Conservation (phyloP, 176 grass and related monocot genomes). For the Oryza coarctata region DNA sequence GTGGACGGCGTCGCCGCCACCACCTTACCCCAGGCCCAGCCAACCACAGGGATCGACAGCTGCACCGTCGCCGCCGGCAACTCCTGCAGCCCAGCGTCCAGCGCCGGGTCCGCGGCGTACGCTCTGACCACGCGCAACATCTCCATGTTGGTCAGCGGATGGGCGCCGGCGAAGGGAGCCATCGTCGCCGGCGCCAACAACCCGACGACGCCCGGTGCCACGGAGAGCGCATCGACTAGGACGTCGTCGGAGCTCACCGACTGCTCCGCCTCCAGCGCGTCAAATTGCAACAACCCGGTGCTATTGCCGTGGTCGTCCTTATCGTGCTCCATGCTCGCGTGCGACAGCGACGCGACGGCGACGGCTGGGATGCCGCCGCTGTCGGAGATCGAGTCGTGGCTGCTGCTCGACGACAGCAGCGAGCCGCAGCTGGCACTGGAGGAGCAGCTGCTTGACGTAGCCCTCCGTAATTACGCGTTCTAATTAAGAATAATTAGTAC, state of each 20-base stretch:
- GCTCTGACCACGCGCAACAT: constrained; percentile 38
- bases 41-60: too few species aligned
- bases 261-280: constrained; percentile 31
- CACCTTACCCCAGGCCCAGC: not conserved
- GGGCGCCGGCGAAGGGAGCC: constrained; percentile 23
- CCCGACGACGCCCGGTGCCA: not conserved
- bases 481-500: not conserved
- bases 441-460: constrained; percentile 6
- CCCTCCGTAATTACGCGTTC: constrained; percentile 11
- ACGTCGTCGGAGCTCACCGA: constrained; percentile 42
- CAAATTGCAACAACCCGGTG: not conserved
- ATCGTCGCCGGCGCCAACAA: not conserved
- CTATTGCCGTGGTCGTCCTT: not conserved
- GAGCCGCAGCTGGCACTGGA: constrained; percentile 26
- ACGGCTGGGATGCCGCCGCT: constrained; percentile 5
- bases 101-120: not conserved
- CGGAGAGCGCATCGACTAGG: constrained; percentile 28
- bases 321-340: not conserved
- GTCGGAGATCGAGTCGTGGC: constrained; percentile 68
- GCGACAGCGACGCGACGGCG: not conserved
- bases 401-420: constrained; percentile 50
- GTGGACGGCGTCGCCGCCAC: not conserved
- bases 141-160: constrained; percentile 46
- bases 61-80: too few species aligned
- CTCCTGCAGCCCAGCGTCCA: not conserved